phyloP scores from a whole-genome alignment of 169 alveolate species.

The Plasmodium relictum region DNA sequence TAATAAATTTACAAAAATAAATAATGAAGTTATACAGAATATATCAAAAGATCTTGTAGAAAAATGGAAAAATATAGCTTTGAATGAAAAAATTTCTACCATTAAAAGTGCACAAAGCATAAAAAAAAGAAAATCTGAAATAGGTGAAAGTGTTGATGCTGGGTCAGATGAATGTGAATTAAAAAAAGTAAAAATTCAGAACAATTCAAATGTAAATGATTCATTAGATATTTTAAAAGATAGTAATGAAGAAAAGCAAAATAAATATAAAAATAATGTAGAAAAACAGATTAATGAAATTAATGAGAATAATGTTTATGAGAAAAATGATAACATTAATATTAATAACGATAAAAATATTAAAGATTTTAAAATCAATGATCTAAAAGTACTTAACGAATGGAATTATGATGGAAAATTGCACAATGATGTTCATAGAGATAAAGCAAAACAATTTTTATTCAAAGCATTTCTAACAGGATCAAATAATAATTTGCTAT shows the following conservation, averaged over 20 bases:
- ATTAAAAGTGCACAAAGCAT: constrained; percentile 20
- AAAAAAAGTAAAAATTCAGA: constrained; percentile 55
- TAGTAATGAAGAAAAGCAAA: too few species aligned
- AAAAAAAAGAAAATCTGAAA: constrained; percentile 67
- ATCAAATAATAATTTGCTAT: constrained; percentile 41
- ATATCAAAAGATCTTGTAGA: constrained; percentile 56
- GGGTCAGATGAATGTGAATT: constrained; percentile 32
- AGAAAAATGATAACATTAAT: neutral
- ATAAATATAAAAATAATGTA: neutral
- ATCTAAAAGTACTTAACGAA: constrained; percentile 18
- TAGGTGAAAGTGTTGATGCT: constrained; percentile 2
- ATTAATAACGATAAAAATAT: neutral
- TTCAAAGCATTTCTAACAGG: constrained; percentile 78
- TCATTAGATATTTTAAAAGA: neutral
- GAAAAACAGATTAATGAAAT: neutral
- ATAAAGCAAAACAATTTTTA: constrained; percentile 80
- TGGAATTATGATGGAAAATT: constrained; percentile 70
- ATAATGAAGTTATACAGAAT: constrained; percentile 45
- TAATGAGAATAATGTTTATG: neutral
- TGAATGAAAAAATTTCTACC: constrained; percentile 59
- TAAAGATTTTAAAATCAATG: constrained; percentile 40
- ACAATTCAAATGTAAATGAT: constrained; percentile 72
- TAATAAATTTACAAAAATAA: constrained; percentile 82
- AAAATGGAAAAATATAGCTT: constrained; percentile 81
- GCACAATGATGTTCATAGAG: constrained; percentile 71